These are phyloP conservation scores for Kluyveromyces siamensis DNA, from an alignment of 805 yeast species.

Conservation along the genomic window DNA sequence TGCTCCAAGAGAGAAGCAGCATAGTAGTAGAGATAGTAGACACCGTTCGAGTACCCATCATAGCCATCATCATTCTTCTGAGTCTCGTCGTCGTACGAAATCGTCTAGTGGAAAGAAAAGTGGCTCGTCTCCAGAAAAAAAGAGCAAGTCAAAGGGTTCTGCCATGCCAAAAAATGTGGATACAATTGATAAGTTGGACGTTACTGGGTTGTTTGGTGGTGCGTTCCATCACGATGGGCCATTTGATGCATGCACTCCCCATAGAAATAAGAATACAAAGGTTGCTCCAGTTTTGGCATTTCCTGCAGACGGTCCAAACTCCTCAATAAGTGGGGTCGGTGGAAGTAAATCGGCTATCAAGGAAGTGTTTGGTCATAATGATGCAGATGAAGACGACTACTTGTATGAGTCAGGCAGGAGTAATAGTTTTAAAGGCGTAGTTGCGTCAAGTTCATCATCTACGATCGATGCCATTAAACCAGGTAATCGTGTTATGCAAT, in stretches of 20 bases:
- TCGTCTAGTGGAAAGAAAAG: conserved; percentile 13
- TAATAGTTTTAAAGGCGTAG: neutral
- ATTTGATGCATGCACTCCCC: conserved; percentile 97
- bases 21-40: conserved; percentile 13
- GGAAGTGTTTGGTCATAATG: conserved; percentile 63
- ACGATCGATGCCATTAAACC: conserved; percentile 39
- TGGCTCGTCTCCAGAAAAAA: conserved; percentile 23
- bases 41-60: conserved; percentile 8
- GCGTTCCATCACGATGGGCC: conserved; percentile 99
- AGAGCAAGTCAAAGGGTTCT: conserved; percentile 31
- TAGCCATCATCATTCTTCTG: conserved; percentile 8
- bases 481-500: conserved; percentile 42
- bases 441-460: conserved; percentile 10
- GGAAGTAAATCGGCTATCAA: conserved; percentile 59
- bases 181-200: conserved; percentile 91
- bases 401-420: conserved; percentile 13
- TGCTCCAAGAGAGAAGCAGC: conserved; percentile 16
- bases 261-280: conserved; percentile 67
- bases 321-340: conserved; percentile 63
- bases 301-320: conserved; percentile 93
- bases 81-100: conserved; percentile 11
- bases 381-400: conserved; percentile 41
- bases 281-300: conserved; percentile 93
- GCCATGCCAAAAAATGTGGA: conserved; percentile 65
- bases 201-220: conserved; percentile 88